Evolutionary conservation across 805 yeast genomes (phyloP).

Genomic region (Cyberlindnera misumaiensis): DNA sequence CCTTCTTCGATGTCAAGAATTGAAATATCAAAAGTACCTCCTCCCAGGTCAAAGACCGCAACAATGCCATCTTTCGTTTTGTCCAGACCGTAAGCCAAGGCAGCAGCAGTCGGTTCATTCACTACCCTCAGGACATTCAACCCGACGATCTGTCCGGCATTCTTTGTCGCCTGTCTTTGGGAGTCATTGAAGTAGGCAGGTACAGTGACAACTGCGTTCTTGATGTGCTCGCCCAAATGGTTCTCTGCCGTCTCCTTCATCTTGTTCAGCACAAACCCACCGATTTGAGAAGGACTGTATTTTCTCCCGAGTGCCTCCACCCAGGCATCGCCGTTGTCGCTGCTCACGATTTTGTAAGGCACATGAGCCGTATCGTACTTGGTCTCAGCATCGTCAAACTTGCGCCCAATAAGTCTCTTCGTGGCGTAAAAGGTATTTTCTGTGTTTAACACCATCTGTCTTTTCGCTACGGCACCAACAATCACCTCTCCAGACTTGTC

Average conservation of each 20-base stretch:
- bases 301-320: constrained; percentile 35
- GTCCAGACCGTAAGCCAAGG: constrained; percentile 73
- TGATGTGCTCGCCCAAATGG: constrained; percentile 44
- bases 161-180: constrained; percentile 79
- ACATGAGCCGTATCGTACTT: constrained; percentile 57
- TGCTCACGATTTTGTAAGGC: constrained; percentile 57
- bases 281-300: constrained; percentile 65
- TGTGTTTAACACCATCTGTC: constrained; percentile 72
- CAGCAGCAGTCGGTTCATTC: constrained; percentile 85
- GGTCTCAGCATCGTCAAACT: constrained; percentile 60
- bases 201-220: constrained; percentile 75
- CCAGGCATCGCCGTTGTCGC: constrained; percentile 65
- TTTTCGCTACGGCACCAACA: constrained; percentile 67
- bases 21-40: constrained; percentile 82
- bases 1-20: constrained; percentile 73
- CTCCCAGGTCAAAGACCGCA: constrained; percentile 70
- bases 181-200: constrained; percentile 82
- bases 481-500: constrained; percentile 36
- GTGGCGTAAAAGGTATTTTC: constrained; percentile 78
- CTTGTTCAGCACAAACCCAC: constrained; percentile 56
- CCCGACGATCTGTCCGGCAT: constrained; percentile 72
- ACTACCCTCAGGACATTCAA: constrained; percentile 68
- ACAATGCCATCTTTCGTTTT: constrained; percentile 34
- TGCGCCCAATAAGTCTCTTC: constrained; percentile 72
- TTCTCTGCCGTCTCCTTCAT: constrained; percentile 61